phyloP scores from a whole-genome alignment of 1,284 basidiomycete genomes.

The Puccinia horiana region DNA sequence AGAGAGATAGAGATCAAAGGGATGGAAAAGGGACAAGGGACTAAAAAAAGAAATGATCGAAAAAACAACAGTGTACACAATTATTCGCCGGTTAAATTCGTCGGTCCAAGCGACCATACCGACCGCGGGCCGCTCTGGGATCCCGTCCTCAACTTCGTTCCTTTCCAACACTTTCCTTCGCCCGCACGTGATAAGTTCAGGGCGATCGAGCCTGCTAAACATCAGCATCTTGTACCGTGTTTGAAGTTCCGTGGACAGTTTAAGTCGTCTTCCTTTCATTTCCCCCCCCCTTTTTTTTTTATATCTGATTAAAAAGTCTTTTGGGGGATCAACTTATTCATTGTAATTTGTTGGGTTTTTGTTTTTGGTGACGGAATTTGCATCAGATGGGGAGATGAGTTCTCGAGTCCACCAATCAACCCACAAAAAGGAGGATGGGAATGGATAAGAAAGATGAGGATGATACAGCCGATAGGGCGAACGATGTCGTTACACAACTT shows the following conservation, averaged over 20 bases:
- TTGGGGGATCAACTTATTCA: not conserved
- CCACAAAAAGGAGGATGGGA: not conserved
- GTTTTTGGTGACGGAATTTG: not conserved
- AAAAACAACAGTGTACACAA: conserved; percentile 1
- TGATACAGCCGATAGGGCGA: conserved; percentile 13
- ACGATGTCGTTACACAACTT: conserved; percentile 6
- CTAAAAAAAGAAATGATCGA: not conserved
- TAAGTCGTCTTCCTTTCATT: not conserved
- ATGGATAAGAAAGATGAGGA: conserved; percentile 8
- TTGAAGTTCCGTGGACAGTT: conserved; percentile 45
- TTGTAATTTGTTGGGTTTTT: not conserved
- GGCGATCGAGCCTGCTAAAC: not conserved
- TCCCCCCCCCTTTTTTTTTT: not conserved
- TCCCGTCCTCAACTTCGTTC: conserved; percentile 20
- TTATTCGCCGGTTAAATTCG: conserved; percentile 31
- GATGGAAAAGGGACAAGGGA: not conserved
- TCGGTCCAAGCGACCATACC: conserved; percentile 31
- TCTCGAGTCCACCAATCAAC: not conserved
- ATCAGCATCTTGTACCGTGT: conserved; percentile 12
- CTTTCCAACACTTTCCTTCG: conserved; percentile 41
- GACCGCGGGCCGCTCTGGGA: conserved; percentile 40
- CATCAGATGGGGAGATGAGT: conserved; percentile 39
- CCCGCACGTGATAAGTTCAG: conserved; percentile 32
- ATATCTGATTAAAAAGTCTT: not conserved
- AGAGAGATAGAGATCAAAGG: not conserved